Evolutionary conservation across 768 basidiomycete species (phyloP).

Genomic region (Hortiboletus flavorubellus): DNA sequence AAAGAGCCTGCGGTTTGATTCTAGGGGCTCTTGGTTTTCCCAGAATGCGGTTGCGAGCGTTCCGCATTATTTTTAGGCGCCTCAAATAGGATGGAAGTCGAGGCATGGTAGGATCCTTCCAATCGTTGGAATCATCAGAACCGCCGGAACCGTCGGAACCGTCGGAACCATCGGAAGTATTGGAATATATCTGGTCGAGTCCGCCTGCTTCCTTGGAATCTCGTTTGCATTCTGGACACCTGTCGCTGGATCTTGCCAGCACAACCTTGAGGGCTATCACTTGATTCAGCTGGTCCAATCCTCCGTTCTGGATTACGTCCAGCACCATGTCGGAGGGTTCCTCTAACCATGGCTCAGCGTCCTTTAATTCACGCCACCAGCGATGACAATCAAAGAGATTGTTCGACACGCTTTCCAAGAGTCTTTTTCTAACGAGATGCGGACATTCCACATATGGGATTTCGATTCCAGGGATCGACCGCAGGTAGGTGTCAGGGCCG

Average conservation of each 20-base stretch:
- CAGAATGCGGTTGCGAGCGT: neutral
- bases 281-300: neutral
- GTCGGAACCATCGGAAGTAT: too few species aligned
- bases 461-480: neutral
- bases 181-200: too few species aligned
- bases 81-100: neutral
- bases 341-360: neutral
- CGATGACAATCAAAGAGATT: neutral
- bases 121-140: neutral
- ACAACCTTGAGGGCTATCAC: neutral
- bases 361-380: neutral
- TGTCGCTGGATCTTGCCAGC: slow-evolving; percentile 1
- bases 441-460: neutral
- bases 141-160: neutral
- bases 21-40: neutral
- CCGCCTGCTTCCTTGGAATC: too few species aligned
- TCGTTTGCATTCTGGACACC: neutral
- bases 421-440: neutral
- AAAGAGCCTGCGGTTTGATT: neutral
- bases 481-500: neutral
- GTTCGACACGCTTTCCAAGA: neutral
- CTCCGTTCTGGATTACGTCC: neutral
- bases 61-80: neutral
- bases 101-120: neutral
- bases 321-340: neutral